Evolutionary conservation across 345 rosid species (phyloP), one percentile per base, ranked within the genome.

Genomic region (Trapa bicornis): DNA sequence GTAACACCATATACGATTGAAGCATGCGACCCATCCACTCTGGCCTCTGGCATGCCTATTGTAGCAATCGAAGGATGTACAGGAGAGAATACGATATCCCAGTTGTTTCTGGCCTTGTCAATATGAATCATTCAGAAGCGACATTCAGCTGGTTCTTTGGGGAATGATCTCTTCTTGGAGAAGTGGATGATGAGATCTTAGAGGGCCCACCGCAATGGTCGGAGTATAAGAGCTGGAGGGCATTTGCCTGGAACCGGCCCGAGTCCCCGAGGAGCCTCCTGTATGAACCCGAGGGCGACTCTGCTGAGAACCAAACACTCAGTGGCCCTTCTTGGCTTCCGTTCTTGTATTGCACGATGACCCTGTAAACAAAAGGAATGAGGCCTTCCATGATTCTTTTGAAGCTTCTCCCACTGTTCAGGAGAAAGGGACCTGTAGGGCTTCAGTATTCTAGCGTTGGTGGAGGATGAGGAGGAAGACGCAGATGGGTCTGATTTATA

Each of bases 211-310:
- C 29, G 29, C 29, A 22, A 22, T 22, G 29, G 29, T 22, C 29
- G 29, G 29, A 22, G 29, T 22, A 22, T 22, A 22, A 22, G 43
- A 82, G 58, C 17, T 73, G 72, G 14, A 75, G 66, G 17, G 82
- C 89, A 3, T 88, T 75, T 22, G 80, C 58, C 47, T 70, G 87
- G 66, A 88, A 85, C 77, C 92, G 78, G 36, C 92, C 94, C 0
- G 97, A 90, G 70, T 87, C 98, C 2, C 98, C 93, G 0, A 94
- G 88, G 47, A 93, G 97, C 66, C 96, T 80, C 75, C 77, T 87
- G 80, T 93, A 93, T 3, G 85, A 79, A 71, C 92, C 73, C 0
- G 97, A 84, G 45, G 94, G 87, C 3, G 94, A 88, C 45, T 84
- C 88, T 2, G 35, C 88, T 2, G 35, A 67, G 65, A 80, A 72